Base-by-base conservation (phyloP, 139 green algal species). In the Chlorella sp. region DNA sequence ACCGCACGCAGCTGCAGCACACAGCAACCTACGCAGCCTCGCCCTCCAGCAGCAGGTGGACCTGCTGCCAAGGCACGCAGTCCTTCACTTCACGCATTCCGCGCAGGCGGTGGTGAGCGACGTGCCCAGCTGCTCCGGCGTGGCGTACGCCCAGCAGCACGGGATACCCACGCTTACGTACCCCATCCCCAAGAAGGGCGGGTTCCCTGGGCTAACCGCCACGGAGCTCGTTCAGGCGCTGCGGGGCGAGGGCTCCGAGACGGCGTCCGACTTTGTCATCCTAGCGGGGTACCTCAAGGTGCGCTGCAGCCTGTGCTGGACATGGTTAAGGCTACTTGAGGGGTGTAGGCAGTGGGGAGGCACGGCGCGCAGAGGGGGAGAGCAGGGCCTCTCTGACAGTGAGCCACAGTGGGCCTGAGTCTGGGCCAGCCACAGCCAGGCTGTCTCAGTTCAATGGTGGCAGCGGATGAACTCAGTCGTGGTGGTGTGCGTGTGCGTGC, bases 201-300 rank as follows among this genome's bases (percentile, higher is more conserved):
- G 78, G 27, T 80, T 81, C 55, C 69, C 76, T 35, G 82, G 82
- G n/a, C 73, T 88, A 23, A 82, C 69, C 0, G 50, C 77, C 2
- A 75, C 85, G 0, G 64, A 93, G 71, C 78, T 96, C 29, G 76
- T 91, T 24, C 62, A 78, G 4, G 61, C 59, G 17, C 74, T 92
- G 4, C 83, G 35, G 27, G 29, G 78, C 49, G n/a, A 32, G 5
- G 3, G 83, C 34, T 24, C 35, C 67, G 10, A 59, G 70, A 60
- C 49, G 24, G 24, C 84, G 92, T n/a, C n/a, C 14, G 87, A 97
- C 31, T 92, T 80, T 62, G 87, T 99, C 0, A 35, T 97, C 0
- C 86, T 99, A 14, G 95, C 95, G n/a, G 95, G 95, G 24, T 99
- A 96, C 78, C 74, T 98, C 2, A 97, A 97, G 88, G 80, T 85